Evolutionary conservation across 176 grass and related monocot genomes (phyloP), one percentile per base, ranked within the genome.

Genomic region (Poa pratensis): DNA sequence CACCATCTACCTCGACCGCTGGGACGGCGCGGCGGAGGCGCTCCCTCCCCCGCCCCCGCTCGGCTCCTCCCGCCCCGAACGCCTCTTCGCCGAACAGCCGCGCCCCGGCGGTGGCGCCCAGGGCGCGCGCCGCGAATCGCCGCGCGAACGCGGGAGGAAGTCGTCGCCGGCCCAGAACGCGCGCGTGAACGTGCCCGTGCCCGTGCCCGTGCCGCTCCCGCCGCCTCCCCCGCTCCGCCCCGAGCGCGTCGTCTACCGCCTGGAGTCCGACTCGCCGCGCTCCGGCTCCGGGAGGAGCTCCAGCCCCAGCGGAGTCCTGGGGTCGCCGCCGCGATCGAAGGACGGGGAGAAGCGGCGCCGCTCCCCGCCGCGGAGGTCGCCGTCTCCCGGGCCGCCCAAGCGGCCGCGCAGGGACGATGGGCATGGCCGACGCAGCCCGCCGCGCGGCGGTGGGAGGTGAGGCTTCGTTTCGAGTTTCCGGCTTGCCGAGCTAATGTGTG

Each of bases 371-470:
- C 70, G 73, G 10, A 80, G 89, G 63, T 85, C 87, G 19, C 85
- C 89, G 22, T 90, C 89, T 58, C 85, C 76, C 5, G 18, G 37
- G 18, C 85, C 88, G 7, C 80, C 61, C n/a, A 97, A 97, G 73
- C 84, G 92, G 62, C 80, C 51, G 1, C 86, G 94, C 69, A 83
- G 68, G 79, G 84, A 94, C 55, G 85, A 73, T 7, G 90, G 87
- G 5, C 84, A 69, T 7, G 85, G 85, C 64, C 78, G 87, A 53
- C 83, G 90, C 37, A 80, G 84, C 57, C 80, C 86, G 61, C 83
- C 82, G 79, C 87, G 83, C 18, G 64, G 83, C 18, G 64, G 65
- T 64, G 43, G 43, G 43, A 88, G 87, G 83, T 87, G 73, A 83
- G 77, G 14, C 60, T 42, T 19, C 6, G 48, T 3, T 15, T 50